Conservation (phyloP, 2,329 filamentous ascomycete species). For the Ascochyta lentis region DNA sequence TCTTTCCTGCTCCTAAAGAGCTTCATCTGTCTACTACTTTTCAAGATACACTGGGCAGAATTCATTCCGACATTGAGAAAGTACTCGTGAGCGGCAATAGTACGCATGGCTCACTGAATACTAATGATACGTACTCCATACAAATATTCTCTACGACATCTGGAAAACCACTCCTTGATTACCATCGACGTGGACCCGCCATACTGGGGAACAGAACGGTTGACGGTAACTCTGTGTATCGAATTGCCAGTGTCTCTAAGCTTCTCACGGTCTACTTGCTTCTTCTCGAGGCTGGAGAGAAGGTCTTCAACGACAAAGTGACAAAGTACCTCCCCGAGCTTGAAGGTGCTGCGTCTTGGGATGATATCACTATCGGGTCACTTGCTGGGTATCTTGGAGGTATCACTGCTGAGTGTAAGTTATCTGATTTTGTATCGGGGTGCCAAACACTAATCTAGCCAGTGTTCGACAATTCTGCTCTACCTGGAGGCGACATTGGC, state of each 20-base stretch:
- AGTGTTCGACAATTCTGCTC: constrained; percentile 2
- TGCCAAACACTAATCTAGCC: background rate
- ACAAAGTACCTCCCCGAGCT: constrained; percentile 38
- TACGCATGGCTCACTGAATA: constrained; percentile 8
- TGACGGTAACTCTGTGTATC: constrained; percentile 54
- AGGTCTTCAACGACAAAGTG: constrained; percentile 47
- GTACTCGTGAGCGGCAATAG: constrained; percentile 15
- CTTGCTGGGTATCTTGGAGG: constrained; percentile 45
- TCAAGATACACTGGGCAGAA: background rate
- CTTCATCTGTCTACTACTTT: constrained; percentile 4
- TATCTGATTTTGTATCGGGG: no score
- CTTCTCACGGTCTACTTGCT: constrained; percentile 50
- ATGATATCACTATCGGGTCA: constrained; percentile 43
- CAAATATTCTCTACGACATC: constrained; percentile 19
- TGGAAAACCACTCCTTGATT: constrained; percentile 12
- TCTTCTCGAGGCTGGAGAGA: constrained; percentile 43
- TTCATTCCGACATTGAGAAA: constrained; percentile 7
- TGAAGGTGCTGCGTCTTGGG: constrained; percentile 33
- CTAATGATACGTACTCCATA: constrained; percentile 19
- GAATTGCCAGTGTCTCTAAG: constrained; percentile 52
- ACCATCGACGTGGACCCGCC: constrained; percentile 13
- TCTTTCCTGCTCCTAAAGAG: constrained; percentile 12
- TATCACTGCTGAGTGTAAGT: constrained; percentile 33
- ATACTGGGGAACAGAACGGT: constrained; percentile 12
- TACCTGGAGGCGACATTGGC: constrained; percentile 12